phyloP scores from a whole-genome alignment of 2,329 filamentous ascomycete genomes.

The Colletotrichum cuscutae region DNA sequence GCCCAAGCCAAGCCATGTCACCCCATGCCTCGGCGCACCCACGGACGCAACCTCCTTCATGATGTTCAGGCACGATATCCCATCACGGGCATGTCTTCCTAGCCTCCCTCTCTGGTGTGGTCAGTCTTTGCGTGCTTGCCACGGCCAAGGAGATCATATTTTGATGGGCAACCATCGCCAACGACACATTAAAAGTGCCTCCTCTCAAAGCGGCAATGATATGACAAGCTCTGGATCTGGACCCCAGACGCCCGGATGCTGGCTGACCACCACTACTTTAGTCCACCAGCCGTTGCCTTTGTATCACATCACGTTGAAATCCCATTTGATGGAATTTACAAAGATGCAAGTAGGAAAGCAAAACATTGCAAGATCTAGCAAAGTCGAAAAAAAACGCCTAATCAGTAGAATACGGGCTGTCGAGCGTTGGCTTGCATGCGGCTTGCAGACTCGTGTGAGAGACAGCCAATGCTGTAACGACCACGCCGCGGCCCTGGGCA shows the following conservation, averaged over 20 bases:
- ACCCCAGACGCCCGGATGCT: neutral
- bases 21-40: neutral
- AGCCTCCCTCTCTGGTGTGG: neutral
- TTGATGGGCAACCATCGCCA: neutral
- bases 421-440: neutral
- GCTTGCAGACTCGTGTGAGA: neutral
- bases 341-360: neutral
- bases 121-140: neutral
- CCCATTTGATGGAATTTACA: neutral
- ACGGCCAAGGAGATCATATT: neutral
- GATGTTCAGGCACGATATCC: slow-evolving; percentile 12
- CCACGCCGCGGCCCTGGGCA: neutral
- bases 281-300: neutral
- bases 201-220: slow-evolving; percentile 16
- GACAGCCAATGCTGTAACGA: neutral
- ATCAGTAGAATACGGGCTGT: neutral
- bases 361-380: neutral
- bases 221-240: neutral
- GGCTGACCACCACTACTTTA: slow-evolving; percentile 11
- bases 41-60: neutral
- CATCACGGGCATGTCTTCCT: neutral
- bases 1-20: neutral
- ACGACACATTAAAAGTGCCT: neutral
- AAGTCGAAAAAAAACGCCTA: slow-evolving; percentile 14
- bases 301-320: slow-evolving; percentile 4